Evolutionary conservation across 768 basidiomycete species (phyloP), one percentile per base, ranked within the genome.

Genomic region (Pisolithus microcarpus): DNA sequence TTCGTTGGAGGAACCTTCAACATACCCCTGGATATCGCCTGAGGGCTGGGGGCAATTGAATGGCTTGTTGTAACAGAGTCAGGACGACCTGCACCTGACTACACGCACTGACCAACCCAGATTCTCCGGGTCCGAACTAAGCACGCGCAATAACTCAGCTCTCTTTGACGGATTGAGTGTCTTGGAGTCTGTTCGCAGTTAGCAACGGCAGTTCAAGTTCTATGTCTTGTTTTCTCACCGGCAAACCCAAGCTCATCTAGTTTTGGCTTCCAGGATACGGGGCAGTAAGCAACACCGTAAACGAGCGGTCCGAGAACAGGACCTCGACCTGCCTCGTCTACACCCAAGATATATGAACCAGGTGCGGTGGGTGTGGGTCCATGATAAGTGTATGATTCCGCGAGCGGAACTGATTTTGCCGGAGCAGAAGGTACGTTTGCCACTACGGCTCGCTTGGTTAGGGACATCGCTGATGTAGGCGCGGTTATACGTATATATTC

Each of bases 251-350:
- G 75, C 11, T 74, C 66, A 46, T 91, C 84, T 49, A 99, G 68
- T 13, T 80, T 66, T 3, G 85, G 80, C 56, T 82, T 74, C 69
- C 89, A 97, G 21, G 82, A 73, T 4, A 75, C 75, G 2, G 92
- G 89, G 60, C 95, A 98, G 62, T 91, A 97, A 0, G 96, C 94
- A 23, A 95, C 82, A 7, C 89, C 95, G 61, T 99, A 98, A 0
- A 99, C 96, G 53, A 98, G 79, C 0, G 96, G 96, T 1, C 94
- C 95, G 0, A 99, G 73, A 1, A 95, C 95, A 19, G 95, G 96
- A 0, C 96, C 96, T 49, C 96, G 77, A 0, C 96, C 96, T 0
- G 96, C 96, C 65, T 99, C 96, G 66, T 99, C 96, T n/a, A 99
- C 93, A 21, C 96, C 96, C 46, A 99, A 84, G 45, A 97, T 90